Percentiles rank a stretch among this genome's conserved stretches.
Evolutionary conservation across 805 yeast species (phyloP).

Genomic region (Myxozyma neotropica): DNA sequence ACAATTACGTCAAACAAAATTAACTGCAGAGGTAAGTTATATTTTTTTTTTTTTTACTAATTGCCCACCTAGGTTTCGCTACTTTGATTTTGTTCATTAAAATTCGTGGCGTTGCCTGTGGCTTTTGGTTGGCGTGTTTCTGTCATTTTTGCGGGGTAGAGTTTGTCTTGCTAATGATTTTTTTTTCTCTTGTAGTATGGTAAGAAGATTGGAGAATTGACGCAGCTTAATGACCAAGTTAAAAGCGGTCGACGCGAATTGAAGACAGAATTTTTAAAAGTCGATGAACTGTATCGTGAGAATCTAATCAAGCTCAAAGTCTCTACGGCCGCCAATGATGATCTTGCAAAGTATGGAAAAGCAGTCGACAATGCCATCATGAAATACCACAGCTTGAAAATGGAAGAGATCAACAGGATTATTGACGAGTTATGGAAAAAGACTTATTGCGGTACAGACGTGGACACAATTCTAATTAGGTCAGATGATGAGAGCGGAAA

Average conservation of each 20-base stretch:
- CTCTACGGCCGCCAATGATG: slow-evolving; percentile 73
- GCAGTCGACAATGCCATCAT: slow-evolving; percentile 92
- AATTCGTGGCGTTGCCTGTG: too few relatives aligned
- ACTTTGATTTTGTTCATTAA: too few relatives aligned
- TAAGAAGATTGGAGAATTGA: slow-evolving; percentile 80
- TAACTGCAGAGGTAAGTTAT: slow-evolving; percentile 52
- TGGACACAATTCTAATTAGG: slow-evolving; percentile 82
- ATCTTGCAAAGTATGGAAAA: slow-evolving; percentile 74
- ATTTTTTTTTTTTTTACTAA: too few relatives aligned
- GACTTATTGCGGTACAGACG: slow-evolving; percentile 94
- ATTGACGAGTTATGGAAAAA: slow-evolving; percentile 91
- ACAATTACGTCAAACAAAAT: slow-evolving; percentile 51
- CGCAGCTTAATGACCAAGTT: slow-evolving; percentile 77
- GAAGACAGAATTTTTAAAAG: slow-evolving; percentile 66
- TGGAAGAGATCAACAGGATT: slow-evolving; percentile 88
- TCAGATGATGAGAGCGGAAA: slow-evolving; percentile 64
- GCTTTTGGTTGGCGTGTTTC: background rate
- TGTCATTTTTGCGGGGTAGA: background rate
- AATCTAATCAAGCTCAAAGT: slow-evolving; percentile 80
- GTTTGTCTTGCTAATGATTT: slow-evolving; percentile 13
- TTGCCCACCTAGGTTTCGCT: too few relatives aligned
- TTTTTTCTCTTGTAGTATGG: slow-evolving; percentile 51
- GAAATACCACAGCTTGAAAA: slow-evolving; percentile 86
- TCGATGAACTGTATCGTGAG: slow-evolving; percentile 62
- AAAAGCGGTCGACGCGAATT: slow-evolving; percentile 59